These are phyloP conservation scores for Daldinia eschscholtzii DNA, from an alignment of 2,329 filamentous ascomycete genomes.

Conservation along the genomic window DNA sequence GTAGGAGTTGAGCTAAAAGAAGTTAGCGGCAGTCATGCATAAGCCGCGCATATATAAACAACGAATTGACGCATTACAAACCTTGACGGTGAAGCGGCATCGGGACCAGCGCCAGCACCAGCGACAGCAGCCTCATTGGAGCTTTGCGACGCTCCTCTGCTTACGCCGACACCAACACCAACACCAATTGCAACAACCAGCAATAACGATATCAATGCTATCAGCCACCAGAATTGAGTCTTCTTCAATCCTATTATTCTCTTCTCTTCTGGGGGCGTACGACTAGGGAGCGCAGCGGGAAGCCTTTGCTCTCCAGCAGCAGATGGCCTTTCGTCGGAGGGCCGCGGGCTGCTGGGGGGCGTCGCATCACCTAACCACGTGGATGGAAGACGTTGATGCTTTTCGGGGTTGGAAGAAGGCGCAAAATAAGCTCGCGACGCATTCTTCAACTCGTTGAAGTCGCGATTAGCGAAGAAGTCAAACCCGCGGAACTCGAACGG, in stretches of 20 bases:
- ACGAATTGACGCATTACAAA: conserved; percentile 38
- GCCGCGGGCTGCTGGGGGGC: conserved; percentile 46
- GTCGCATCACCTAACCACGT: conserved; percentile 53
- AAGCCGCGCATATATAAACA: neutral
- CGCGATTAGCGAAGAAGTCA: conserved; percentile 51
- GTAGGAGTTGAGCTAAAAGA: conserved; percentile 30
- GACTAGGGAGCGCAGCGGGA: conserved; percentile 24
- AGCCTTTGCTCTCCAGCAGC: conserved; percentile 20
- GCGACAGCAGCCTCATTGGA: conserved; percentile 19
- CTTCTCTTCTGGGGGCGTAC: conserved; percentile 35
- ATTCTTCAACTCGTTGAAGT: conserved; percentile 49
- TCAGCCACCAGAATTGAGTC: conserved; percentile 54
- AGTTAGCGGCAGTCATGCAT: neutral
- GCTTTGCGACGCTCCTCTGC: conserved; percentile 17
- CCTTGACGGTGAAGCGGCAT: conserved; percentile 44
- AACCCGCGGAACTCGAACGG: conserved; percentile 51
- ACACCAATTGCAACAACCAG: conserved; percentile 53
- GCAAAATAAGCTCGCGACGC: conserved; percentile 50
- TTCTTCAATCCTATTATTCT: conserved; percentile 51
- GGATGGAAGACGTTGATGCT: conserved; percentile 38
- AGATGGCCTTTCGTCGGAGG: conserved; percentile 27
- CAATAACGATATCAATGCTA: conserved; percentile 50
- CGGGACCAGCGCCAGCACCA: neutral
- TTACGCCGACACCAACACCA: conserved; percentile 57
- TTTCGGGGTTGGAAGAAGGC: conserved; percentile 28